Conservation (phyloP, 2,329 filamentous ascomycete genomes). For the Claviceps sp. region DNA sequence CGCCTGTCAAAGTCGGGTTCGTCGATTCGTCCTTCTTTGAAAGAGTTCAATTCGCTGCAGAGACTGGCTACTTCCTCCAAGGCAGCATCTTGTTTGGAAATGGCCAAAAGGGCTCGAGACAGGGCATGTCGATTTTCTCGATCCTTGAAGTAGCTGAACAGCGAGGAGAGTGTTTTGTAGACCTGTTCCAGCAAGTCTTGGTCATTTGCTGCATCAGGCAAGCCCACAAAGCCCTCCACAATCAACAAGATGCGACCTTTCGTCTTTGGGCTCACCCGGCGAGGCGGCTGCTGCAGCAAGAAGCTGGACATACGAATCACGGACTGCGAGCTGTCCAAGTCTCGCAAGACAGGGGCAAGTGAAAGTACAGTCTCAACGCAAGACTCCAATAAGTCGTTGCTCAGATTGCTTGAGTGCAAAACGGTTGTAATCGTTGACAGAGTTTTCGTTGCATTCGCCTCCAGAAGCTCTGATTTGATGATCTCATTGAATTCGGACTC, state of each 20-base stretch:
- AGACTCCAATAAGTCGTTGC: slow-evolving; percentile 64
- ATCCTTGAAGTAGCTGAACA: slow-evolving; percentile 88
- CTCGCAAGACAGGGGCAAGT: slow-evolving; percentile 56
- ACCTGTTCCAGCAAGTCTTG: slow-evolving; percentile 45
- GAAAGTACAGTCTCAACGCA: slow-evolving; percentile 70
- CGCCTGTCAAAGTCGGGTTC: slow-evolving; percentile 81
- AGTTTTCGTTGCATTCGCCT: slow-evolving; percentile 44
- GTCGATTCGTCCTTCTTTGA: slow-evolving; percentile 56
- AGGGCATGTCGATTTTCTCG: slow-evolving; percentile 60
- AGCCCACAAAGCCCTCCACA: slow-evolving; percentile 64
- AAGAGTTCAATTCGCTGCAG: slow-evolving; percentile 72
- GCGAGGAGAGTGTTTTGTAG: slow-evolving; percentile 60
- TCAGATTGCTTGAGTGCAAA: slow-evolving; percentile 45
- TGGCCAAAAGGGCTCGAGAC: slow-evolving; percentile 56
- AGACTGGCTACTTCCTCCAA: slow-evolving; percentile 52
- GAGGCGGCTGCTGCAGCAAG: slow-evolving; percentile 72
- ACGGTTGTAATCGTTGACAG: slow-evolving; percentile 55
- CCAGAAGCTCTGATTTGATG: slow-evolving; percentile 42
- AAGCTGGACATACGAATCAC: slow-evolving; percentile 70
- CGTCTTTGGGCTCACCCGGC: slow-evolving; percentile 66
- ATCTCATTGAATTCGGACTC: slow-evolving; percentile 44
- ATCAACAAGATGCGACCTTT: slow-evolving; percentile 73
- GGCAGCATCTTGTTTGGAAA: slow-evolving; percentile 50
- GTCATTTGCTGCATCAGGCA: slow-evolving; percentile 32
- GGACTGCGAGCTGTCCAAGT: slow-evolving; percentile 56